Conservation (phyloP, 1,284 basidiomycete species). For the Puccinia coronata region DNA sequence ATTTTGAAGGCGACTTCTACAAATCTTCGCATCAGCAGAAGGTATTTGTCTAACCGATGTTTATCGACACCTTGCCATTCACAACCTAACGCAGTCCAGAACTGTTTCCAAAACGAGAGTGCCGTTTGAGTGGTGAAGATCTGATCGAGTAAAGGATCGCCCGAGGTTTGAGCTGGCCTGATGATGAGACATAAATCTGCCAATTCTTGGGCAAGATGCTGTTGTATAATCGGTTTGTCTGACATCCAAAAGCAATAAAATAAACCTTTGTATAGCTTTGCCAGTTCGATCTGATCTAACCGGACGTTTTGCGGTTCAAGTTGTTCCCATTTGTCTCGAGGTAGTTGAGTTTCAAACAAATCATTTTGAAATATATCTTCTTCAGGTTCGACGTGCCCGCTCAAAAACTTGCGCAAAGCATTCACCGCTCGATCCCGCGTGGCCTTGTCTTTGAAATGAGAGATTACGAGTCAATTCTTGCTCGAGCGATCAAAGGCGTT, state of each 20-base stretch:
- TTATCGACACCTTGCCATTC: constrained; percentile 93
- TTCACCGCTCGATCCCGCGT: constrained; percentile 44
- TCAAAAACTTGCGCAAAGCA: constrained; percentile 37
- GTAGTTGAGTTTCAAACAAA: constrained; percentile 2
- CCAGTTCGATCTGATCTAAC: constrained; percentile 14
- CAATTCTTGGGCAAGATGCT: constrained; percentile 80
- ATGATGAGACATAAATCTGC: constrained; percentile 77
- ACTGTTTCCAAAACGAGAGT: constrained; percentile 77
- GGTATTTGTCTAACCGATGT: constrained; percentile 90
- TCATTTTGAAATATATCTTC: neutral
- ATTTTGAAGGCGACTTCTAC: constrained; percentile 81
- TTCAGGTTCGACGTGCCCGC: neutral
- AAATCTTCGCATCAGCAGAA: constrained; percentile 87
- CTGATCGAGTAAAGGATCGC: constrained; percentile 50
- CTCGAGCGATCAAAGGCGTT: neutral
- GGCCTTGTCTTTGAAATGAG: constrained; percentile 21
- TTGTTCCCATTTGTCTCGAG: neutral
- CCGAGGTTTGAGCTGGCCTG: constrained; percentile 59
- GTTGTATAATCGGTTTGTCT: constrained; percentile 95
- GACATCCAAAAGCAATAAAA: constrained; percentile 85
- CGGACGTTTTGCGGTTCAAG: neutral
- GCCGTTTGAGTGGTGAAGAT: constrained; percentile 61
- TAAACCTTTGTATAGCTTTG: constrained; percentile 39
- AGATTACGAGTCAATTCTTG: too few relatives aligned
- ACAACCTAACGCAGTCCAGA: constrained; percentile 83